Evolutionary conservation across 148 eudicot species (phyloP), one percentile per base, ranked within the genome.

Genomic region (Camellia granthamiana): DNA sequence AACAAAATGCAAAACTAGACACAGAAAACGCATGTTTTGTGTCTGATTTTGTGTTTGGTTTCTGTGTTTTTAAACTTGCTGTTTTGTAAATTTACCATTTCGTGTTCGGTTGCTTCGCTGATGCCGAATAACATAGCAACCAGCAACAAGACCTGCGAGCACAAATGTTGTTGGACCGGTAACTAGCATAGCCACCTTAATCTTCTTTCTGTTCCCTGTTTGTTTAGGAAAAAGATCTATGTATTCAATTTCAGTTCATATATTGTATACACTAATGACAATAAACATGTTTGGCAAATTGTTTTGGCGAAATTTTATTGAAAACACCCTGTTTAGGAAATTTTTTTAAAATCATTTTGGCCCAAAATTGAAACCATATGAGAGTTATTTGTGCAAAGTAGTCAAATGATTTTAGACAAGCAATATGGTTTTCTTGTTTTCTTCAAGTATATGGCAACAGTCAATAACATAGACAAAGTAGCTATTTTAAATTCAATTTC

Each of bases 121-220:
- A 43, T 6, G 52, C 8, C 41, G 59, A 2, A 21, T 55, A 1
- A 60, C 47, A 55, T 3, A 72, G 15, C 5, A 77, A 10, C 43
- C 68, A 9, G 51, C 42, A 19, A 78, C 42, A 19, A 78, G 61
- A 62, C 73, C 47, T 54, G 69, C 59, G 0, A 82, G 54, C 7
- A 65, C 16, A 67, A 72, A 30, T 63, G 42, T 60, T 71, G 81
- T 61, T 69, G 42, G 66, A 42, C 58, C 51, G 38, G 60, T 11
- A 58, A 62, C 81, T 62, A 64, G 15, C 7, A 72, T 19, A 61
- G 72, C 47, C 66, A 59, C 68, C 78, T 61, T 19, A 16, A 43
- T 63, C 14, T 42, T 77, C 46, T 47, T 19, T 14, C 64, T 78
- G 15, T 16, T 7, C 47, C 55, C 78, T 77, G 74, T 16, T 60